Evolutionary conservation across 2,329 filamentous ascomycete genomes (phyloP).

Genomic region (Microsporum audouinii): DNA sequence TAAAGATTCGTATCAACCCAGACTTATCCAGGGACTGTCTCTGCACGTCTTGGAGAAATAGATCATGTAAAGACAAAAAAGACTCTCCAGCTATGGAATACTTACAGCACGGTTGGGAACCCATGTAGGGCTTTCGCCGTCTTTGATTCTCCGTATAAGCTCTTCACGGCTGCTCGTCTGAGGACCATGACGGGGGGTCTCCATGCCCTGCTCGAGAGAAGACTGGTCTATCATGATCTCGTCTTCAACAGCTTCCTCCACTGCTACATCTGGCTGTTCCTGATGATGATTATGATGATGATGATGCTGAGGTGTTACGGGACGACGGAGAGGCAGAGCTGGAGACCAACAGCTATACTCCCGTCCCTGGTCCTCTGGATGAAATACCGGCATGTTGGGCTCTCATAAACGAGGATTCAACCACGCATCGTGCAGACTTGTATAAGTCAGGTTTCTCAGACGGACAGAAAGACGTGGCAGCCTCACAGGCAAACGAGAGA

Average conservation of each 20-base stretch:
- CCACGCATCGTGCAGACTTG: constrained; percentile 3
- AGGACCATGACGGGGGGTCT: constrained; percentile 15
- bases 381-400: constrained; percentile 21
- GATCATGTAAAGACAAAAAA: not conserved
- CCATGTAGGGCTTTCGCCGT: constrained; percentile 65
- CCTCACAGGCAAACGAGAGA: not conserved
- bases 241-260: constrained; percentile 9
- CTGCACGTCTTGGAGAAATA: not conserved
- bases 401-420: constrained; percentile 3
- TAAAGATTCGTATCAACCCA: not conserved
- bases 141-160: constrained; percentile 75
- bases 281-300: constrained; percentile 13
- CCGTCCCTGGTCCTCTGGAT: constrained; percentile 22
- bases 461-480: constrained; percentile 14
- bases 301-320: constrained; percentile 6
- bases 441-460: not conserved
- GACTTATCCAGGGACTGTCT: constrained; percentile 1
- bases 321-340: not conserved
- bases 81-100: constrained; percentile 5
- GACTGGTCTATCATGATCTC: constrained; percentile 12
- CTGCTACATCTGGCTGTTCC: not conserved
- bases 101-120: constrained; percentile 51
- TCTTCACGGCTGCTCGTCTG: constrained; percentile 52
- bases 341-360: constrained; percentile 15
- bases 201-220: constrained; percentile 12